Conservation (phyloP, 176 grass and related monocot species). For the Zea mays region DNA sequence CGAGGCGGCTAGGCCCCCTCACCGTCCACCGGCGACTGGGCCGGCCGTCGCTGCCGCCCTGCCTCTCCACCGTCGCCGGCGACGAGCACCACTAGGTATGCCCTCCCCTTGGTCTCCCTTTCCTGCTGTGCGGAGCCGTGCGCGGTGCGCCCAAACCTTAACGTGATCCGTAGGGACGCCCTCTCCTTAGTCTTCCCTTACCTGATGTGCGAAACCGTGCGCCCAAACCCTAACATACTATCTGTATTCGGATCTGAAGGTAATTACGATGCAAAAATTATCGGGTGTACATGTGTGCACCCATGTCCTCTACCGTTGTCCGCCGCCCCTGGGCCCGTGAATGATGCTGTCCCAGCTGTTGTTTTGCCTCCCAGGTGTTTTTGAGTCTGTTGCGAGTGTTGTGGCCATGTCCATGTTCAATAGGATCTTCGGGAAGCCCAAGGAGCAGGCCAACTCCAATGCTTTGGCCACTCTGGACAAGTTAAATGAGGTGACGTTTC, state of each 20-base stretch:
- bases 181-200: background rate
- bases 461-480: conserved; percentile 92
- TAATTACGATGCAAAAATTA: too few species aligned
- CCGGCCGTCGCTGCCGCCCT: background rate
- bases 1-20: too few species aligned
- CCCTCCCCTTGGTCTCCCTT: background rate
- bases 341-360: background rate
- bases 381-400: conserved; percentile 7
- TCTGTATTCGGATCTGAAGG: background rate
- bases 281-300: too few species aligned
- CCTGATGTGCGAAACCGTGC: background rate
- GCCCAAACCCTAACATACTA: background rate
- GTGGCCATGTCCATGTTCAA: conserved; percentile 91
- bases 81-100: background rate
- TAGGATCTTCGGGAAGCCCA: conserved; percentile 94
- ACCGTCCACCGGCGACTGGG: background rate
- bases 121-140: background rate
- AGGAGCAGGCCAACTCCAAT: conserved; percentile 82
- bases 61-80: background rate
- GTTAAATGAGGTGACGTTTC: conserved; percentile 70
- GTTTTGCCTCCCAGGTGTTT: conserved; percentile 27
- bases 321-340: background rate
- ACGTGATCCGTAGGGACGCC: background rate
- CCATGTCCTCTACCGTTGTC: too few species aligned
- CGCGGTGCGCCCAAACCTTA: background rate